A percentile compares a stretch with the other conserved stretches of the same genome.
Conservation (phyloP, 176 grass and related monocot species). For the Pontederia paniculata region DNA sequence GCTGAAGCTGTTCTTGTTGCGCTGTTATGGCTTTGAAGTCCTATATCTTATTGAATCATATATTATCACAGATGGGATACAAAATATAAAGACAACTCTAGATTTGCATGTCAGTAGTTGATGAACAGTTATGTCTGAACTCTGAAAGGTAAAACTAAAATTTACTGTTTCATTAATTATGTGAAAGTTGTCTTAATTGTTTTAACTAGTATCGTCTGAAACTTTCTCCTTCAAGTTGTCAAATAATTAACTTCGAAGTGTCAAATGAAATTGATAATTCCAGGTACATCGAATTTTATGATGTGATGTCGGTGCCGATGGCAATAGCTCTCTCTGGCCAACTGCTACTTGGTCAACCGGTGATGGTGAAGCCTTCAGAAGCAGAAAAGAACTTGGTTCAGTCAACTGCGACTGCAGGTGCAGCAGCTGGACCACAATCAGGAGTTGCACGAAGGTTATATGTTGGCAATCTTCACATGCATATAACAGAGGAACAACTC, state of each 20-base stretch:
- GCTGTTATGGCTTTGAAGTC: too few relatives aligned
- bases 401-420: slow-evolving; percentile 55
- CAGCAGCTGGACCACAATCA: slow-evolving; percentile 34
- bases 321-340: slow-evolving; percentile 84
- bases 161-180: too few relatives aligned
- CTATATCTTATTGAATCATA: too few relatives aligned
- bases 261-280: slow-evolving; percentile 7
- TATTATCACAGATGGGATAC: too few relatives aligned
- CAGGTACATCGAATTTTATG: slow-evolving; percentile 99
- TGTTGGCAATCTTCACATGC: slow-evolving; percentile 92
- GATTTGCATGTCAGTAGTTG: too few relatives aligned
- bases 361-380: slow-evolving; percentile 91
- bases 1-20: too few relatives aligned
- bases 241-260: not conserved
- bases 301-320: slow-evolving; percentile 96
- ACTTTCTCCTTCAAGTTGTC: too few relatives aligned
- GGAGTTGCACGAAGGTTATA: slow-evolving; percentile 85
- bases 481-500: slow-evolving; percentile 90
- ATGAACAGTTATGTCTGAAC: too few relatives aligned
- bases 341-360: slow-evolving; percentile 70
- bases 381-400: slow-evolving; percentile 98
- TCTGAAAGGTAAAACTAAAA: too few relatives aligned
- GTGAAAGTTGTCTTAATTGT: too few relatives aligned
- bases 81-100: too few relatives aligned
- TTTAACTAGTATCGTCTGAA: too few relatives aligned